Percentiles rank a stretch among this genome's conserved stretches.
phyloP scores from a whole-genome alignment of 257 asterid genomes.

The Scutellaria minor region DNA sequence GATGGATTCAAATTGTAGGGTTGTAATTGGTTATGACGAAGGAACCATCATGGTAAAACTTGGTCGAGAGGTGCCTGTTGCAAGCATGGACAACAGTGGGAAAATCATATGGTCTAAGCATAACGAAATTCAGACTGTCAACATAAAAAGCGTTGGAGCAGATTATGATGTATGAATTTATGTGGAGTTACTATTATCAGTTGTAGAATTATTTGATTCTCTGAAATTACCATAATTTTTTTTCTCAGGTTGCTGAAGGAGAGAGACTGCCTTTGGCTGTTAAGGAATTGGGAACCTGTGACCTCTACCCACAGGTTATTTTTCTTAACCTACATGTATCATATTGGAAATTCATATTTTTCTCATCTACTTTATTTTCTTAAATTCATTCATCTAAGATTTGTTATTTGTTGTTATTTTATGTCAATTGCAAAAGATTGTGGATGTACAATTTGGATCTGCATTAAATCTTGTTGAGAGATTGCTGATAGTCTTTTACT shows the following conservation, averaged over 20 bases:
- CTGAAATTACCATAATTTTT: slow-evolving; percentile 25
- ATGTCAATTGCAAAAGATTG: background rate
- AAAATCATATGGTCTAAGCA: slow-evolving; percentile 98
- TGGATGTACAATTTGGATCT: slow-evolving; percentile 15
- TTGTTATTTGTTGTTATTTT: slow-evolving; percentile 12
- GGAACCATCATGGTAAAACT: slow-evolving; percentile 98
- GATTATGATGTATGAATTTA: slow-evolving; percentile 70
- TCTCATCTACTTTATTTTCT: slow-evolving; percentile 2
- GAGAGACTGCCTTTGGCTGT: slow-evolving; percentile 96
- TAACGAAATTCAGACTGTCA: slow-evolving; percentile 96
- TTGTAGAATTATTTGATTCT: slow-evolving; percentile 29
- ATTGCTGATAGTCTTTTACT: slow-evolving; percentile 9
- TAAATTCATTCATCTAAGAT: background rate
- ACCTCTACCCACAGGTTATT: slow-evolving; percentile 95
- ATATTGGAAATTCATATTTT: slow-evolving; percentile 17
- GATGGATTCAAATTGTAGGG: slow-evolving; percentile 54
- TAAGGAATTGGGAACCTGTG: slow-evolving; percentile 96
- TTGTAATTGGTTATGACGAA: slow-evolving; percentile 97
- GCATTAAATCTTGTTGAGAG: background rate
- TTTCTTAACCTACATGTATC: slow-evolving; percentile 22
- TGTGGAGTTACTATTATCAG: background rate
- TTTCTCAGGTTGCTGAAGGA: slow-evolving; percentile 85
- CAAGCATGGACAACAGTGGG: slow-evolving; percentile 97
- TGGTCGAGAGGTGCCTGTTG: slow-evolving; percentile 97
- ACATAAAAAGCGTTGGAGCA: slow-evolving; percentile 89